phyloP scores from a whole-genome alignment of 345 rosid species.

The Arabidopsis suecica region DNA sequence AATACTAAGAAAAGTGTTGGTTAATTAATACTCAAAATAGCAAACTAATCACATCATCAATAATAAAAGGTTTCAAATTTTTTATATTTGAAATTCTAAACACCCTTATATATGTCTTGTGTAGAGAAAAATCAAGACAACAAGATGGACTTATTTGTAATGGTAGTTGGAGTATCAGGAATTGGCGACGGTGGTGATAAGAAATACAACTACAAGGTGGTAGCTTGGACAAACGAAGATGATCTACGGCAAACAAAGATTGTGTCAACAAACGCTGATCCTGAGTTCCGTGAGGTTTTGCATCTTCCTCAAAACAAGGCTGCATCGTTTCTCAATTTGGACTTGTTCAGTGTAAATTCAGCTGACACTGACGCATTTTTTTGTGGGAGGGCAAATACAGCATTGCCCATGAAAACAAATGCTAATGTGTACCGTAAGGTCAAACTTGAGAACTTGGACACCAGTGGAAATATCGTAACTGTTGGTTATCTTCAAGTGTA shows the following conservation, averaged over 20 bases:
- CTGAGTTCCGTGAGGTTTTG: neutral
- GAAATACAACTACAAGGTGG: neutral
- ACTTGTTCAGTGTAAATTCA: slow-evolving; percentile 1
- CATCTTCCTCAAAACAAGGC: neutral
- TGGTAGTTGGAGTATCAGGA: slow-evolving; percentile 15
- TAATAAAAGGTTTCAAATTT: neutral
- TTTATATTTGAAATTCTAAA: neutral
- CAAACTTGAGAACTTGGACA: slow-evolving; percentile 10
- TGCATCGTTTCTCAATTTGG: neutral
- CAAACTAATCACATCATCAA: neutral
- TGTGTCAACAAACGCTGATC: slow-evolving; percentile 13
- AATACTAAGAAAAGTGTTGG: neutral
- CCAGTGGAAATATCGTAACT: neutral
- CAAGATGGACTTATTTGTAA: slow-evolving; percentile 12
- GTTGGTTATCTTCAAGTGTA: slow-evolving; percentile 1
- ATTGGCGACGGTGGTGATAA: slow-evolving; percentile 19
- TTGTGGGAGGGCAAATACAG: slow-evolving; percentile 11
- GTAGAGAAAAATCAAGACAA: neutral
- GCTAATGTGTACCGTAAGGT: neutral
- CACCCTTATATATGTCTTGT: neutral
- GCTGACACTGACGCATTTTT: neutral
- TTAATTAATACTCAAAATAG: neutral
- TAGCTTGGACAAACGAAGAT: slow-evolving; percentile 23
- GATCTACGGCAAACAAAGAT: neutral
- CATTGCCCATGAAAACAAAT: slow-evolving; percentile 6